phyloP scores from a whole-genome alignment of 148 eudicot genomes.

The Fagopyrum homotropicum region DNA sequence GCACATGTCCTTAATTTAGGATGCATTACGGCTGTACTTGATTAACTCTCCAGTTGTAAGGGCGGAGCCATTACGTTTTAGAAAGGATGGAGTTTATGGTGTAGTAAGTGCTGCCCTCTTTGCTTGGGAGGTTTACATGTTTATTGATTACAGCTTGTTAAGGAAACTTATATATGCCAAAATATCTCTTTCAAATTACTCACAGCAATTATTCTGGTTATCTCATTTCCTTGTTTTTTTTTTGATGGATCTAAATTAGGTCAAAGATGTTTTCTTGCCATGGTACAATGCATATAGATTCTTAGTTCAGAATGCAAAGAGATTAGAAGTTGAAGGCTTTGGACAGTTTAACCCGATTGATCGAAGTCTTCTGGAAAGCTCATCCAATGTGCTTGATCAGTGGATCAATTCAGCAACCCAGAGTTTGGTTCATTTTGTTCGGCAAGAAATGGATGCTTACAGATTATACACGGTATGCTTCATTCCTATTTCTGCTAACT shows the following conservation, averaged over 20 bases:
- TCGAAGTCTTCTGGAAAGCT: slow-evolving; percentile 42
- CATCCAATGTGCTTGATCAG: slow-evolving; percentile 95
- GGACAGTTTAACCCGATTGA: slow-evolving; percentile 62
- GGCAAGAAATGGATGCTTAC: slow-evolving; percentile 94
- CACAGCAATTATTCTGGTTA: neutral
- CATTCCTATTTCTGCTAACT: neutral
- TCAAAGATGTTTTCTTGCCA: slow-evolving; percentile 94
- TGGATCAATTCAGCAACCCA: slow-evolving; percentile 98
- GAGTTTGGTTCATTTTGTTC: slow-evolving; percentile 86
- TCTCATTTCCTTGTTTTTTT: slow-evolving; percentile 9
- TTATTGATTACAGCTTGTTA: neutral
- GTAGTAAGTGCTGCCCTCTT: slow-evolving; percentile 40
- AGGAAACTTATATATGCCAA: neutral
- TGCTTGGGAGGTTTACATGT: neutral
- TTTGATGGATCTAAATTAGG: slow-evolving; percentile 33
- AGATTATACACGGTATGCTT: slow-evolving; percentile 74
- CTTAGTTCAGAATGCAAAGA: slow-evolving; percentile 92
- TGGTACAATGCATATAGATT: slow-evolving; percentile 99
- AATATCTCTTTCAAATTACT: neutral
- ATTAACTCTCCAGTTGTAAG: slow-evolving; percentile 97
- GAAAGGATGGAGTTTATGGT: slow-evolving; percentile 88
- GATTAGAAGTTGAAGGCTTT: slow-evolving; percentile 86
- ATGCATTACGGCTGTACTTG: slow-evolving; percentile 83
- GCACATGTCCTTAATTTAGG: slow-evolving; percentile 25
- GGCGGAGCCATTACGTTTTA: slow-evolving; percentile 92